These are phyloP conservation scores for Sedum album DNA, from an alignment of 164 flowering plant species.

Conservation along the genomic window DNA sequence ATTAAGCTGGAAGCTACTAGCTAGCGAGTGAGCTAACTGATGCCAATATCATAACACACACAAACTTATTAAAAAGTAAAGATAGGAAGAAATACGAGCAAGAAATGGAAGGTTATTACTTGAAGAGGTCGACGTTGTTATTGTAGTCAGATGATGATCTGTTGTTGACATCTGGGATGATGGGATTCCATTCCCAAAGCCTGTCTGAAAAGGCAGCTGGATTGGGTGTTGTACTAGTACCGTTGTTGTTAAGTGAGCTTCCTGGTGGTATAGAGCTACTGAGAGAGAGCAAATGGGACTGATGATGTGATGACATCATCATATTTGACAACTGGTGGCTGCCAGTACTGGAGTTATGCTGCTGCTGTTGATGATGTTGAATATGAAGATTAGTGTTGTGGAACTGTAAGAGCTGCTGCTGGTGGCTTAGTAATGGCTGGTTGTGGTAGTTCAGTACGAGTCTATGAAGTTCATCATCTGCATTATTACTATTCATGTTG, in stretches of 20 bases:
- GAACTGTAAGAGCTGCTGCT: conserved; percentile 15
- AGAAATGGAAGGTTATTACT: conserved; percentile 18
- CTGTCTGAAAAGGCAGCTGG: conserved; percentile 36
- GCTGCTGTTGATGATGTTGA: conserved; percentile 6
- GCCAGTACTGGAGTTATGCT: conserved; percentile 12
- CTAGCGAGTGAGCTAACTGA: not conserved
- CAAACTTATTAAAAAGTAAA: not conserved
- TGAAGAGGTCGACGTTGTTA: conserved; percentile 37
- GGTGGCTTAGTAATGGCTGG: conserved; percentile 13
- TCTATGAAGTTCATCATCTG: conserved; percentile 56
- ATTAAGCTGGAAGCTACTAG: not conserved
- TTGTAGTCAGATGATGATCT: conserved; percentile 20
- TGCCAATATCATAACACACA: not conserved
- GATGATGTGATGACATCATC: not conserved
- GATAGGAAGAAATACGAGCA: not conserved
- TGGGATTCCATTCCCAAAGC: conserved; percentile 68
- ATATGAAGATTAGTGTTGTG: conserved; percentile 19
- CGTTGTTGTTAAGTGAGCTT: conserved; percentile 14
- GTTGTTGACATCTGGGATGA: conserved; percentile 28
- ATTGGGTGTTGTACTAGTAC: conserved; percentile 13
- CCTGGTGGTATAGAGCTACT: not conserved
- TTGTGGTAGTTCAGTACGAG: conserved; percentile 38
- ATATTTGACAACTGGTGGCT: conserved; percentile 6
- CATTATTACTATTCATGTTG: not conserved
- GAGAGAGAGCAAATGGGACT: not conserved